Conservation (phyloP, 768 basidiomycete genomes). For the Tulasnella sp. region DNA sequence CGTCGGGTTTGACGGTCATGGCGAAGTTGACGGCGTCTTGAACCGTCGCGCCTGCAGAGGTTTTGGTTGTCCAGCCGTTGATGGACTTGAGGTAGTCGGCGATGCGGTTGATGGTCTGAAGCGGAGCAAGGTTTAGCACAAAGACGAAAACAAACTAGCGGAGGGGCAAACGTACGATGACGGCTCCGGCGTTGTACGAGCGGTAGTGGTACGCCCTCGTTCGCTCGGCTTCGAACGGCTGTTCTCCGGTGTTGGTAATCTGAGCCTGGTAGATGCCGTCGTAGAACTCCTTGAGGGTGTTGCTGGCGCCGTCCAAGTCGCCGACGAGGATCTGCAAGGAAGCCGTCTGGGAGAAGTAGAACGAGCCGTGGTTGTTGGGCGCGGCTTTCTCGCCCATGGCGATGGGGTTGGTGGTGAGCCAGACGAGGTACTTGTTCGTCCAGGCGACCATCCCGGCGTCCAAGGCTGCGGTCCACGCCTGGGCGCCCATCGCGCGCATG, state of each 20-base stretch:
- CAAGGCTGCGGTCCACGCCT: constrained; percentile 17
- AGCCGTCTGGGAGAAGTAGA: constrained; percentile 21
- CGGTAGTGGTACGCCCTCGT: constrained; percentile 24
- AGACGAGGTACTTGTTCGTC: constrained; percentile 19
- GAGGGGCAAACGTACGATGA: constrained; percentile 17
- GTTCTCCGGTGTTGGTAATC: constrained; percentile 23
- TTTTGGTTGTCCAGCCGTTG: constrained; percentile 20
- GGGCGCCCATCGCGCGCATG: constrained; percentile 14
- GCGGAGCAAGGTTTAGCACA: not conserved
- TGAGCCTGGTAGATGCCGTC: constrained; percentile 19
- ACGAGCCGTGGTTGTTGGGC: constrained; percentile 23
- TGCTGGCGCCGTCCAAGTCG: constrained; percentile 18
- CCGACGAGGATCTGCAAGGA: constrained; percentile 21
- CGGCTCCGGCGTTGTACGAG: constrained; percentile 22
- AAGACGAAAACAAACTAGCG: not conserved
- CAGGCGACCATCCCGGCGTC: constrained; percentile 20
- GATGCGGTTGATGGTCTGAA: constrained; percentile 12
- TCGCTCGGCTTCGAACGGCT: constrained; percentile 22
- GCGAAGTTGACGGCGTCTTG: constrained; percentile 23
- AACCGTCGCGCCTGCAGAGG: constrained; percentile 18
- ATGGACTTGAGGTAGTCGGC: constrained; percentile 19
- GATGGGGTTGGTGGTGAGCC: constrained; percentile 17
- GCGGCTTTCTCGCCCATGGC: constrained; percentile 16
- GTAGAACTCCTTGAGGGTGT: constrained; percentile 19
- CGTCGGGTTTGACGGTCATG: constrained; percentile 16